Evolutionary conservation across 306 rosid genomes (phyloP).

Genomic region (Malus sylvestris): DNA sequence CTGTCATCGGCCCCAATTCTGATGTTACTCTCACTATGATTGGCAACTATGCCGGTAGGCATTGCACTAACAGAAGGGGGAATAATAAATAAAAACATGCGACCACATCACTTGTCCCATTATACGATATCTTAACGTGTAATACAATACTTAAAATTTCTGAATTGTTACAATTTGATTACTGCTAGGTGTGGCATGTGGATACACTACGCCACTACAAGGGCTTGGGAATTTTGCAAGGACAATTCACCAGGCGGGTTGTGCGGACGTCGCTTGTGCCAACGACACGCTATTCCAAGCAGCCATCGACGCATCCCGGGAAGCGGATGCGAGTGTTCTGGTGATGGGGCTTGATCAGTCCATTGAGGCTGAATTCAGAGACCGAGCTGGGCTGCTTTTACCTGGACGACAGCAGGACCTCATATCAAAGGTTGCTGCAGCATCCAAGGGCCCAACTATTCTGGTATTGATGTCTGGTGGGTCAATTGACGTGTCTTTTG

Average conservation of each 20-base stretch:
- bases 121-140: not conserved
- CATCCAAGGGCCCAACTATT: slow-evolving; percentile 67
- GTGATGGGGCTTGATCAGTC: slow-evolving; percentile 89
- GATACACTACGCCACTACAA: slow-evolving; percentile 63
- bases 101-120: not conserved
- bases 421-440: slow-evolving; percentile 55
- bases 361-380: slow-evolving; percentile 67
- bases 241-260: slow-evolving; percentile 49
- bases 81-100: not conserved
- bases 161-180: not conserved
- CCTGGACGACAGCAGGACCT: slow-evolving; percentile 85
- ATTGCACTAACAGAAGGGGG: not conserved
- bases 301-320: slow-evolving; percentile 51
- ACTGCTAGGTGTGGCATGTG: slow-evolving; percentile 64
- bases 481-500: slow-evolving; percentile 65
- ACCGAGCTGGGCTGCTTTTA: slow-evolving; percentile 47
- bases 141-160: not conserved
- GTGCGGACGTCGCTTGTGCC: slow-evolving; percentile 48
- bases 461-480: slow-evolving; percentile 88
- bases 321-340: slow-evolving; percentile 60
- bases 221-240: slow-evolving; percentile 55
- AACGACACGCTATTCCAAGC: slow-evolving; percentile 37
- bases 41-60: slow-evolving; percentile 81
- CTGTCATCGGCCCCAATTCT: slow-evolving; percentile 89
- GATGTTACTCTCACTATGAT: slow-evolving; percentile 63